Percentiles rank a stretch among this genome's conserved stretches.
Evolutionary conservation across 768 basidiomycete species (phyloP).

Genomic region (Phylloporus scabripes): DNA sequence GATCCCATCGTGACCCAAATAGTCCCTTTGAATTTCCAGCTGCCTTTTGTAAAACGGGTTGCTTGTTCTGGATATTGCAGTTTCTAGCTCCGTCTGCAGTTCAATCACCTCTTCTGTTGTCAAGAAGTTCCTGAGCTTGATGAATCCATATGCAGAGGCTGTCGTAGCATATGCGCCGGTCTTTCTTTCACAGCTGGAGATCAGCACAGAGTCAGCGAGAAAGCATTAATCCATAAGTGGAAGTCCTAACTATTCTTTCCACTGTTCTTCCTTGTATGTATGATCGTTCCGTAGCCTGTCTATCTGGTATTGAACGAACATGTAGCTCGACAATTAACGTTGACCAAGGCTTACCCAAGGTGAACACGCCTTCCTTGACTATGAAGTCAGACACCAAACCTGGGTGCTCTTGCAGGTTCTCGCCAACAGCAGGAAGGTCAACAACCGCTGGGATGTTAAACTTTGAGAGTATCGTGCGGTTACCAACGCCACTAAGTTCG

Average conservation of each 20-base stretch:
- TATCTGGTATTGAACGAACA: not conserved
- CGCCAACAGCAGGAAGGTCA: constrained; percentile 14
- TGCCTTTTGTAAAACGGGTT: constrained; percentile 11
- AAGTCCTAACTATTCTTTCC: constrained; percentile 13
- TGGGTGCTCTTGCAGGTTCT: constrained; percentile 19
- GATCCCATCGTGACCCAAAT: constrained; percentile 1
- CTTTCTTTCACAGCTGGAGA: constrained; percentile 5
- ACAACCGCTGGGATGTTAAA: constrained; percentile 8
- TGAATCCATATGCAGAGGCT: constrained; percentile 13
- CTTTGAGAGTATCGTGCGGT: constrained; percentile 8
- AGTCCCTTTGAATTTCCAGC: constrained; percentile 9
- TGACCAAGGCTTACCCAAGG: not conserved
- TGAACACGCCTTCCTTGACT: not conserved
- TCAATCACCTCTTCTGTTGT: constrained; percentile 7
- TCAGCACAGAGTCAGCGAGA: not conserved
- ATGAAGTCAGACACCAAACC: not conserved
- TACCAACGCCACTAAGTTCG: constrained; percentile 17
- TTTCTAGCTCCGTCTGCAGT: constrained; percentile 9
- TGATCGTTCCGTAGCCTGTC: constrained; percentile 10
- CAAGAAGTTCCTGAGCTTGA: constrained; percentile 16
- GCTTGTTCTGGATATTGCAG: constrained; percentile 1
- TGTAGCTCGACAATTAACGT: not conserved
- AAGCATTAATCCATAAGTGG: no score
- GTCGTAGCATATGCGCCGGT: constrained; percentile 16
- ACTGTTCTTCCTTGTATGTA: constrained; percentile 6